Conservation (phyloP, 2,329 filamentous ascomycete genomes). For the Stagonosporopsis cucurbitacearum region DNA sequence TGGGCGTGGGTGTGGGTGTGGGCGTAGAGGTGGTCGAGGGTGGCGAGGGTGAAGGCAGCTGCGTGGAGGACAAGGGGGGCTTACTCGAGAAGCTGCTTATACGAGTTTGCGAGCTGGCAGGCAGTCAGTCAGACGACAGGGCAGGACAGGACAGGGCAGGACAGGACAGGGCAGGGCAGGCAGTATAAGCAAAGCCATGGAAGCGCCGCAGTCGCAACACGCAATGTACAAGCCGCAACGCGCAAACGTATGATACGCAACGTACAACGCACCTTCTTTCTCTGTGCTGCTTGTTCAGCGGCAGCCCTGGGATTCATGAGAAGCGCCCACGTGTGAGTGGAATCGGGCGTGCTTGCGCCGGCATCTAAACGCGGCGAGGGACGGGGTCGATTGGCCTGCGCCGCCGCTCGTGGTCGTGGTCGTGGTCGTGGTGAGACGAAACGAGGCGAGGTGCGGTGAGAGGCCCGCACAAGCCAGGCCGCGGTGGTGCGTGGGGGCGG, state of each 20-base stretch:
- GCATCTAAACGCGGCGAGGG: slow-evolving; percentile 41
- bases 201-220: too few relatives aligned
- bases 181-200: too few relatives aligned
- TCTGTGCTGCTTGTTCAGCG: slow-evolving; percentile 65
- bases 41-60: too few relatives aligned
- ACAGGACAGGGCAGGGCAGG: too few relatives aligned
- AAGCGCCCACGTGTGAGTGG: slow-evolving; percentile 43
- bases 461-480: slow-evolving; percentile 34
- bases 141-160: too few relatives aligned
- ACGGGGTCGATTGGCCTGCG: slow-evolving; percentile 30
- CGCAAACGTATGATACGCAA: too few relatives aligned
- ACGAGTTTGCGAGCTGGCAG: slow-evolving; percentile 87
- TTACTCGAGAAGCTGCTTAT: slow-evolving; percentile 94
- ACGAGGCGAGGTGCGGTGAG: slow-evolving; percentile 30
- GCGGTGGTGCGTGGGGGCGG: slow-evolving; percentile 23
- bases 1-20: not conserved
- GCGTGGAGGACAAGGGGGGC: slow-evolving; percentile 48
- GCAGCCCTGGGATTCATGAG: slow-evolving; percentile 57
- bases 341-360: slow-evolving; percentile 36
- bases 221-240: too few relatives aligned
- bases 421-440: too few relatives aligned
- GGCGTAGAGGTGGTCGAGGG: not conserved
- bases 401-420: slow-evolving; percentile 12
- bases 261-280: slow-evolving; percentile 59
- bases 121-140: slow-evolving; percentile 3